Evolutionary conservation across 2,329 filamentous ascomycete genomes (phyloP).

Genomic region (Cyphellophora europaea): DNA sequence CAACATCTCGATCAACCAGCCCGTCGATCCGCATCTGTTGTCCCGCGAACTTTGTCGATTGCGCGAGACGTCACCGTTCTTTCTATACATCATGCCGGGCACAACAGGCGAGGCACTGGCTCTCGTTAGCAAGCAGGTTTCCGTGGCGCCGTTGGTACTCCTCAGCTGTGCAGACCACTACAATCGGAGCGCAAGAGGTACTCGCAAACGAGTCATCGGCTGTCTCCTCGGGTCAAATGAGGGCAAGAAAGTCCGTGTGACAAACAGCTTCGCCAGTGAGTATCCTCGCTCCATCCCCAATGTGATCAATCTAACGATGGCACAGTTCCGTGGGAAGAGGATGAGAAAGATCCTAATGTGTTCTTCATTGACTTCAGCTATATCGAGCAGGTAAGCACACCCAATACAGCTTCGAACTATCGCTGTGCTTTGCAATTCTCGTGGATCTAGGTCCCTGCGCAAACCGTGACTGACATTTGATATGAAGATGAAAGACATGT

Average conservation of each 20-base stretch:
- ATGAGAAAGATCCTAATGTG: conserved; percentile 95
- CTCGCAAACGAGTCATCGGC: conserved; percentile 81
- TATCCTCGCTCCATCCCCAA: conserved; percentile 6
- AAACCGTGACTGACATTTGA: too few relatives aligned
- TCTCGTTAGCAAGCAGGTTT: conserved; percentile 88
- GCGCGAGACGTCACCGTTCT: too few relatives aligned
- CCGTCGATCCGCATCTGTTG: too few relatives aligned
- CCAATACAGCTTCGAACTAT: too few relatives aligned
- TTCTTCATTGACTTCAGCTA: conserved; percentile 99
- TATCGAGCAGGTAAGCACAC: too few relatives aligned
- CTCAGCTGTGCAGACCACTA: conserved; percentile 98
- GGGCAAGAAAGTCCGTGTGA: conserved; percentile 90
- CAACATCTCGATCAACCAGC: too few relatives aligned
- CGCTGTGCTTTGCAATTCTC: too few relatives aligned
- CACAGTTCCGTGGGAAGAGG: conserved; percentile 95
- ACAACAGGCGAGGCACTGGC: conserved; percentile 95
- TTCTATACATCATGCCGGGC: conserved; percentile 89
- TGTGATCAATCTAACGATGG: conserved; percentile 7
- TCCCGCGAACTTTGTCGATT: too few relatives aligned
- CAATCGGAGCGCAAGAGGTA: conserved; percentile 84
- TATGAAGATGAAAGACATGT: conserved; percentile 99
- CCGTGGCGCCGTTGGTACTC: conserved; percentile 93
- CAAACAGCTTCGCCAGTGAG: conserved; percentile 96
- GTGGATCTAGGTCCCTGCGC: too few relatives aligned
- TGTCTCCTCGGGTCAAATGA: conserved; percentile 93